phyloP scores from a whole-genome alignment of 2,329 filamentous ascomycete species.

The Aspergillus oerlinghausenensis region DNA sequence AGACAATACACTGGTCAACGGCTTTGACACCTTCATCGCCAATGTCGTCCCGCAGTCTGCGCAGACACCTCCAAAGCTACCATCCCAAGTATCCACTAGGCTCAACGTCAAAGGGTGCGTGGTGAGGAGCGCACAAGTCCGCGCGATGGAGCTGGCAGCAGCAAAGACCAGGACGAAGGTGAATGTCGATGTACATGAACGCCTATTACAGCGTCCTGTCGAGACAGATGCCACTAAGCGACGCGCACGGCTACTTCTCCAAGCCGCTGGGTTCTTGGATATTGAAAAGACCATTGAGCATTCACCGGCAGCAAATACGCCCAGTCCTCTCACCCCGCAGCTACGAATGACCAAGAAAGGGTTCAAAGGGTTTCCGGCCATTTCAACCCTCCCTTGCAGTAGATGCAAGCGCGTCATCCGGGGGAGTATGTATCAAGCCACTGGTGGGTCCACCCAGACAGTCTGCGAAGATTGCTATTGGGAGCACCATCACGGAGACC shows the following conservation, averaged over 20 bases:
- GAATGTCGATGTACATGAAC: background rate
- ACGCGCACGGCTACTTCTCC: constrained; percentile 29
- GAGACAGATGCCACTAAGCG: constrained; percentile 5
- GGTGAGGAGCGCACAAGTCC: background rate
- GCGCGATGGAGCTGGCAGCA: constrained; percentile 2
- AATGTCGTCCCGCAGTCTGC: constrained; percentile 29
- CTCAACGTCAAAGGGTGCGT: background rate
- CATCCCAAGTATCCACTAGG: background rate
- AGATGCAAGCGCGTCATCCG: constrained; percentile 19
- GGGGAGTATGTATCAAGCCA: constrained; percentile 23
- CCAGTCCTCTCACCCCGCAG: constrained; percentile 3
- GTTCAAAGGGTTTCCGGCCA: constrained; percentile 9
- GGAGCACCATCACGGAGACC: constrained; percentile 21
- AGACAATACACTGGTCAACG: constrained; percentile 28
- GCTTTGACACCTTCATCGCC: constrained; percentile 39
- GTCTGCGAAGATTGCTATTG: constrained; percentile 37
- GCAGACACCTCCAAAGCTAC: constrained; percentile 21
- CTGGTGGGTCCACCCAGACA: background rate
- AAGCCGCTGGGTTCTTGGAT: constrained; percentile 33
- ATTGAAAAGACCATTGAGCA: constrained; percentile 39
- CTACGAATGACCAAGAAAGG: constrained; percentile 17
- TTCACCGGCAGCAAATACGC: constrained; percentile 16
- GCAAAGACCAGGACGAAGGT: background rate
- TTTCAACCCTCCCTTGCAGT: constrained; percentile 9
- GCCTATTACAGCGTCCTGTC: background rate